A percentile compares a stretch with the other conserved stretches of the same genome.
phyloP scores from a whole-genome alignment of 805 yeast genomes.

The Candida jianshihensis region DNA sequence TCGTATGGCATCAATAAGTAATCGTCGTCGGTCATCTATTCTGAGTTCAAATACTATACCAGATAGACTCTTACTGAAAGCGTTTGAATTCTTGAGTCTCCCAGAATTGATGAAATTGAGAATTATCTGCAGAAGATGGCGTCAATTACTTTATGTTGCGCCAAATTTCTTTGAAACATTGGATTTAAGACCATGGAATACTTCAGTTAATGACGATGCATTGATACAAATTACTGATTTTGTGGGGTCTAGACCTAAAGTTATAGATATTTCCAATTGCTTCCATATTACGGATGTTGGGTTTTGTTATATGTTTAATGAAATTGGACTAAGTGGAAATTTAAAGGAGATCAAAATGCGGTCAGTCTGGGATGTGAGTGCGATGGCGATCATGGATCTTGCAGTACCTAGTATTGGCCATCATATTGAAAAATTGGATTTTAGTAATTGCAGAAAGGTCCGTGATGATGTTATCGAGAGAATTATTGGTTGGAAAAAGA shows the following conservation, averaged over 20 bases:
- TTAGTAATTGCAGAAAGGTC: slow-evolving; percentile 68
- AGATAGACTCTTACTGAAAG: slow-evolving; percentile 46
- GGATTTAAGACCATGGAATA: slow-evolving; percentile 58
- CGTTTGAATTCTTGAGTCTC: slow-evolving; percentile 47
- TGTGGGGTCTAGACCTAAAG: slow-evolving; percentile 60
- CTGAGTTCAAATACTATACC: slow-evolving; percentile 54
- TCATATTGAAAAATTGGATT: slow-evolving; percentile 50
- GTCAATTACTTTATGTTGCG: slow-evolving; percentile 53
- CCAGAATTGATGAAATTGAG: slow-evolving; percentile 56
- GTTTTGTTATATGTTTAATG: slow-evolving; percentile 62
- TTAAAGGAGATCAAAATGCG: slow-evolving; percentile 51
- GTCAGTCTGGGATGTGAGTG: slow-evolving; percentile 71
- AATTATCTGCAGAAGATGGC: slow-evolving; percentile 59
- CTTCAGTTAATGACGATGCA: slow-evolving; percentile 50
- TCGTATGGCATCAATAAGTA: slow-evolving; percentile 37
- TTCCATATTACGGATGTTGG: slow-evolving; percentile 75
- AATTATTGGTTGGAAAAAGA: slow-evolving; percentile 47
- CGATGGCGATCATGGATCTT: slow-evolving; percentile 77
- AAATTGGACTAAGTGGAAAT: slow-evolving; percentile 59
- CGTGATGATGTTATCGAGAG: slow-evolving; percentile 65
- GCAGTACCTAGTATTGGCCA: slow-evolving; percentile 60
- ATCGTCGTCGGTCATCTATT: slow-evolving; percentile 50
- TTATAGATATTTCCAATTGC: slow-evolving; percentile 62
- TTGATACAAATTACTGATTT: slow-evolving; percentile 56
- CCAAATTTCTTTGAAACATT: slow-evolving; percentile 43